Evolutionary conservation across 2,329 filamentous ascomycete species (phyloP), one percentile per base, ranked within the genome.

Genomic region (Teratosphaeria zuluensis): DNA sequence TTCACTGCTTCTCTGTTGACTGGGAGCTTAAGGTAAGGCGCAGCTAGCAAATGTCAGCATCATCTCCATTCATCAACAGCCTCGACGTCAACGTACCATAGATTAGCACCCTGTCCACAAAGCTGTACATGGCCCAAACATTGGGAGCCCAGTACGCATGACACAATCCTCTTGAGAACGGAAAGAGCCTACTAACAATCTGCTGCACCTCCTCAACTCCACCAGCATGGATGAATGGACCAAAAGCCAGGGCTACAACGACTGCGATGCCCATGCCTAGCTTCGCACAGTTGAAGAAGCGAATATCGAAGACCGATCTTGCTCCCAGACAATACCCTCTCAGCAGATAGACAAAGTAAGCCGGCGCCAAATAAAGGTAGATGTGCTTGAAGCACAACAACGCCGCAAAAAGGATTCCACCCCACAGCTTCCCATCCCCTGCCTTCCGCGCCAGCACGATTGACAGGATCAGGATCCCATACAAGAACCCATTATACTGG

Each of bases 131-230:
- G 0, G 94, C 92, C 94, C 94, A 99, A 1, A 96, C 78, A 66
- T 99, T 99, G 0, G 94, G 92, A 12, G 94, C 94, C 94, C 94
- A 99, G 73, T 99, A 99, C 0, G 94, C 94, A 76, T 99, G 94
- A 71, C 92, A 97, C 4, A 99, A 78, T 0, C 94, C 94, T 60
- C 94, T 82, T 0, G 91, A 91, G 73, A 99, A 99, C 0, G 94
- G 94, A 68, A 99, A 99, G 8, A 99, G 77, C 38, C 94, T 83
- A 69, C 85, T 87, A 60, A 94, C 75, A 24, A 99, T 79, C 75
- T 97, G 94, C 12, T 87, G 83, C 16, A 96, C 83, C n/a, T 48
- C n/a, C 42, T 21, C 42, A 14, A 55, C n/a, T 74, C 97, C 94
- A 8, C 83, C 84, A 83, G 87, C 87, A 60, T 85, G 79, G 3